These are phyloP conservation scores for Madurella mycetomatis DNA, from an alignment of 2,329 filamentous ascomycete genomes.

Conservation along the genomic window DNA sequence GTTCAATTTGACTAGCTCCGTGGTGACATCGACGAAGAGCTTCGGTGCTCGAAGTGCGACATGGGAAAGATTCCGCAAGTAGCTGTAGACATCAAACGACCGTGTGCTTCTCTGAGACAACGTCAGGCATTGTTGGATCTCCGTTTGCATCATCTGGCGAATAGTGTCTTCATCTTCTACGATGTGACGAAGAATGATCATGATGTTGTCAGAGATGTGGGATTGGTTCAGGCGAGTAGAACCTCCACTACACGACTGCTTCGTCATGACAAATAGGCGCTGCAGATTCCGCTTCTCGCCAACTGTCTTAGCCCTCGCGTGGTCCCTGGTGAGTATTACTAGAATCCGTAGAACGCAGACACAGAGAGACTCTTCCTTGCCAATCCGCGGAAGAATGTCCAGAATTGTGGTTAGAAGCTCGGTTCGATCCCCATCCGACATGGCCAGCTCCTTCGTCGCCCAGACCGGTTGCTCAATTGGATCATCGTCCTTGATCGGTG, in stretches of 20 bases:
- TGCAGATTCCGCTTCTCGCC: constrained; percentile 87
- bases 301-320: constrained; percentile 67
- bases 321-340: constrained; percentile 79
- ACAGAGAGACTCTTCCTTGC: constrained; percentile 81
- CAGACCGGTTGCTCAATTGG: constrained; percentile 52
- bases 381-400: constrained; percentile 77
- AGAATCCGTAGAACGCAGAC: constrained; percentile 78
- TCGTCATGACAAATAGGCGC: constrained; percentile 89
- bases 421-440: constrained; percentile 62
- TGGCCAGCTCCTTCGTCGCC: constrained; percentile 54
- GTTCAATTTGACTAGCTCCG: constrained; percentile 73
- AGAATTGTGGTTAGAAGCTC: constrained; percentile 72
- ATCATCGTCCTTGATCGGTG: constrained; percentile 48
- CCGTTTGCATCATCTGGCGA: constrained; percentile 84
- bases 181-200: constrained; percentile 86
- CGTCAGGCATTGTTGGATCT: constrained; percentile 77
- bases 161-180: constrained; percentile 90
- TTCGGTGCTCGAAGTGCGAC: constrained; percentile 76
- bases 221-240: constrained; percentile 64
- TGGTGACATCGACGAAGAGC: constrained; percentile 81
- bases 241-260: constrained; percentile 77
- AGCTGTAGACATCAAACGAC: constrained; percentile 64
- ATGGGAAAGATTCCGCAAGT: constrained; percentile 72
- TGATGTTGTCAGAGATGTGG: constrained; percentile 57
- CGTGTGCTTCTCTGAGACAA: constrained; percentile 51